A percentile compares a stretch with the other conserved stretches of the same genome.
Conservation (phyloP, 2,329 filamentous ascomycete species). For the Aspergillus pseudoglaucus region DNA sequence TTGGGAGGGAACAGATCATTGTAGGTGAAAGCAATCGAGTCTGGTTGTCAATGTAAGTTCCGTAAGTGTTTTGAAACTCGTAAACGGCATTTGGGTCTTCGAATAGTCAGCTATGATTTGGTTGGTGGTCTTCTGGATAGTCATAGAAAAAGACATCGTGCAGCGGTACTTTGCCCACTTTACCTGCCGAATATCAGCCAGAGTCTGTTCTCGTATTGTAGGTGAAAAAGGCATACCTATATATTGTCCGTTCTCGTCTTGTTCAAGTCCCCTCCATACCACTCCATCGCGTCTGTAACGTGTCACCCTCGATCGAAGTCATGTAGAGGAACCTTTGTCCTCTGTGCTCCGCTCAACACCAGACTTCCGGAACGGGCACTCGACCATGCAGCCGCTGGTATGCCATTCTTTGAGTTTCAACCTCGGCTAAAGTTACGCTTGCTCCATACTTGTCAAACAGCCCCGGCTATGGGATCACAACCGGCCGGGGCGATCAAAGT, state of each 20-base stretch:
- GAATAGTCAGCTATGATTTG: slow-evolving; percentile 23
- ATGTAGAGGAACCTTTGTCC: slow-evolving; percentile 21
- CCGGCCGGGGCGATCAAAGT: slow-evolving; percentile 16
- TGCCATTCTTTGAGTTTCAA: slow-evolving; percentile 22
- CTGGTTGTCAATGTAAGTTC: slow-evolving; percentile 22
- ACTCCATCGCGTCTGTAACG: slow-evolving; percentile 18
- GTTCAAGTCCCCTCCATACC: slow-evolving; percentile 13
- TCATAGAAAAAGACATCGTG: slow-evolving; percentile 24
- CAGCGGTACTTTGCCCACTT: slow-evolving; percentile 21
- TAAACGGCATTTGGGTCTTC: slow-evolving; percentile 22
- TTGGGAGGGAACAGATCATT: slow-evolving; percentile 13
- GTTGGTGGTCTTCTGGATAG: slow-evolving; percentile 1
- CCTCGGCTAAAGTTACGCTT: slow-evolving; percentile 23
- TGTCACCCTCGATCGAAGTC: slow-evolving; percentile 17
- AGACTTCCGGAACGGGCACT: slow-evolving; percentile 21
- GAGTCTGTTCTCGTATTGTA: slow-evolving; percentile 4
- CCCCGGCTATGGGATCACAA: slow-evolving; percentile 26
- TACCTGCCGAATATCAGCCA: slow-evolving; percentile 16
- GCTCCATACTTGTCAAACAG: slow-evolving; percentile 33
- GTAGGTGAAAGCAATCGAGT: slow-evolving; percentile 20
- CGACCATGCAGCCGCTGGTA: slow-evolving; percentile 17
- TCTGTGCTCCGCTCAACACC: slow-evolving; percentile 17
- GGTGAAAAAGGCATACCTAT: slow-evolving; percentile 12
- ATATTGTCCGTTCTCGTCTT: slow-evolving; percentile 10
- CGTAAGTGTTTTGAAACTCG: slow-evolving; percentile 24